These are phyloP conservation scores for Canna indica DNA, from an alignment of 176 grass and related monocot species.

Conservation along the genomic window DNA sequence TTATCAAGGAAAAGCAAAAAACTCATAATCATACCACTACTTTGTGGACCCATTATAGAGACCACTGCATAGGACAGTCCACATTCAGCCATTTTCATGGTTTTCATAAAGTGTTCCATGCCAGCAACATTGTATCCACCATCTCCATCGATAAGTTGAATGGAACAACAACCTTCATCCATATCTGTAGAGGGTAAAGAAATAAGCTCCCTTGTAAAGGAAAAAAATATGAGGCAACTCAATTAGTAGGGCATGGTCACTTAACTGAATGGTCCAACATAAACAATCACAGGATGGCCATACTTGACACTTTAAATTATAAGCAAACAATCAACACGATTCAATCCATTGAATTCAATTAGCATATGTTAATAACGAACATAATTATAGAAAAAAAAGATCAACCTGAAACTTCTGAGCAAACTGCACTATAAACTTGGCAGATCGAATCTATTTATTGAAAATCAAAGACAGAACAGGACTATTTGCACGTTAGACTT, in stretches of 20 bases:
- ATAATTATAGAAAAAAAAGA: too few relatives aligned
- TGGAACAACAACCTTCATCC: constrained; percentile 52
- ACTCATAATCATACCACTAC: constrained; percentile 63
- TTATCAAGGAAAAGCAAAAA: constrained; percentile 8
- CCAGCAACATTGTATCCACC: constrained; percentile 64
- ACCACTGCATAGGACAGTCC: constrained; percentile 95
- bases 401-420: not conserved
- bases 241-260: not conserved
- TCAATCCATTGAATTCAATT: too few relatives aligned
- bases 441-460: not conserved
- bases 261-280: too few relatives aligned
- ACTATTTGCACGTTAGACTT: not conserved
- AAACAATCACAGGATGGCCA: too few relatives aligned
- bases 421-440: not conserved
- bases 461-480: not conserved
- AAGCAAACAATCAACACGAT: too few relatives aligned
- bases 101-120: constrained; percentile 67
- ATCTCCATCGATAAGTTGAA: constrained; percentile 83
- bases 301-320: too few relatives aligned
- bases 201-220: not conserved
- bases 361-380: too few relatives aligned
- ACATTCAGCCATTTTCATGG: constrained; percentile 64
- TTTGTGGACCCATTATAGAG: constrained; percentile 98
- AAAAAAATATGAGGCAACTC: not conserved
- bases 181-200: constrained; percentile 34